These are phyloP conservation scores for Monascus purpureus DNA, from an alignment of 495 filamentous ascomycete species.

Conservation along the genomic window DNA sequence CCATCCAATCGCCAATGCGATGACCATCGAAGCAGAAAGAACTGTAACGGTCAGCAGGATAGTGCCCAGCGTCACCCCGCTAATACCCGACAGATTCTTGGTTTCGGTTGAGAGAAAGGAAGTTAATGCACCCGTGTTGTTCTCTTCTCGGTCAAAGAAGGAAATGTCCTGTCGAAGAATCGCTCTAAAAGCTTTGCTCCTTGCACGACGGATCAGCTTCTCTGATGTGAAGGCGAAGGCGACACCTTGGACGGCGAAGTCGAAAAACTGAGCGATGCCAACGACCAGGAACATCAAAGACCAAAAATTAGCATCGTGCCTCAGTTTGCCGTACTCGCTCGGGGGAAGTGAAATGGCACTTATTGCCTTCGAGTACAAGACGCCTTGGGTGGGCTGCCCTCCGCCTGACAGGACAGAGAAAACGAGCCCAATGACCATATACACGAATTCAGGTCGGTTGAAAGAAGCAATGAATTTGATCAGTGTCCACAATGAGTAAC, in stretches of 20 bases:
- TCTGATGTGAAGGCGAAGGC: constrained; percentile 78
- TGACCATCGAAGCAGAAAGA: constrained; percentile 48
- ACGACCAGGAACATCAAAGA: constrained; percentile 87
- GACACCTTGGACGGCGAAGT: constrained; percentile 53
- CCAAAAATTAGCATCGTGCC: constrained; percentile 74
- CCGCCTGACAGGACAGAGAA: constrained; percentile 70
- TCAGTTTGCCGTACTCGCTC: constrained; percentile 33
- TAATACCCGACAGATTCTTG: constrained; percentile 70
- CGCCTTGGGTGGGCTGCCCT: constrained; percentile 73
- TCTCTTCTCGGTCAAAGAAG: constrained; percentile 78
- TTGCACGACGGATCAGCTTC: constrained; percentile 63
- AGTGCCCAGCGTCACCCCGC: constrained; percentile 67
- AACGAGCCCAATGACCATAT: constrained; percentile 65
- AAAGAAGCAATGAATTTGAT: constrained; percentile 75
- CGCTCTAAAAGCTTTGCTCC: constrained; percentile 64
- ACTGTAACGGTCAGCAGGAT: constrained; percentile 65
- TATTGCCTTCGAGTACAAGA: constrained; percentile 87
- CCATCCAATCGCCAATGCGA: constrained; percentile 68
- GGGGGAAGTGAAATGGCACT: constrained; percentile 42
- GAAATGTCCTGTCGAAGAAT: constrained; percentile 89
- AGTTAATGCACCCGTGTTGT: constrained; percentile 70
- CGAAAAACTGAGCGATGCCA: constrained; percentile 62
- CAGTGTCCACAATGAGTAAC: constrained; percentile 68
- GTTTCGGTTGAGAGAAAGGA: constrained; percentile 78
- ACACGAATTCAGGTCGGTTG: constrained; percentile 58